Base-by-base conservation (phyloP, 768 basidiomycete genomes). In the Collybiopsis luxurians region DNA sequence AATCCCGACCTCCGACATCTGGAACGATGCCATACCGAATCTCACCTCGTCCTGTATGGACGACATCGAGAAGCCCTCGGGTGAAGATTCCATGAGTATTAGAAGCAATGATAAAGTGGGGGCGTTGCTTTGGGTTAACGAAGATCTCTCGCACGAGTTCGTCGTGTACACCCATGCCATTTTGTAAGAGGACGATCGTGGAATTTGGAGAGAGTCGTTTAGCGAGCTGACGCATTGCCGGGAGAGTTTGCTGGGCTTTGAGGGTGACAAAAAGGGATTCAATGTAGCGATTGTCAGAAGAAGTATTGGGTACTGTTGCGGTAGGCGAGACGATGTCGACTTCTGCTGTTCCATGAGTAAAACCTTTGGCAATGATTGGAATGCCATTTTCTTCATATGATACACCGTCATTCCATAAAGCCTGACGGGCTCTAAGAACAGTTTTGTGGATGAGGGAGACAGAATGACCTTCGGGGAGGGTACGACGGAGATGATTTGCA, bases 131-230 rank as follows among this genome's bases (percentile, higher is more conserved):
- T 23, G 86, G 80, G 67, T 94, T 88, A 19, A 80, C 86, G 69
- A 94, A 98, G 42, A 93, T 63, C 5, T 79, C 63, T 5, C 72
- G 65, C 17, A 92, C 68, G 47, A 97, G 78, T 58, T 83, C 74
- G 61, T 98, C 95, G 69, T 93, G 91, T 9, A 95, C 74, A 11
- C 94, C 96, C 86, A 97, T 90, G 24, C 96, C 96, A 67, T 96
- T 96, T 66, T 96, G 92, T 53, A 98, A 71, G n/a, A 99, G 81
- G 2, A 96, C 90, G 61, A 98, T 85, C 34, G 95, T 96, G 43
- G 87, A 89, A 49, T 80, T 69, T 0, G 79, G 67, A 3, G 79
- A 75, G 19, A 98, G 71, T 17, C 93, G 82, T 12, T 82, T 83
- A 17, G 80, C 71, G 55, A 98, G 80, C 0, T 69, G 65, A 17